A percentile compares a stretch with the other conserved stretches of the same genome.
phyloP scores from a whole-genome alignment of 2,329 filamentous ascomycete species.

The Fusarium burgessii region DNA sequence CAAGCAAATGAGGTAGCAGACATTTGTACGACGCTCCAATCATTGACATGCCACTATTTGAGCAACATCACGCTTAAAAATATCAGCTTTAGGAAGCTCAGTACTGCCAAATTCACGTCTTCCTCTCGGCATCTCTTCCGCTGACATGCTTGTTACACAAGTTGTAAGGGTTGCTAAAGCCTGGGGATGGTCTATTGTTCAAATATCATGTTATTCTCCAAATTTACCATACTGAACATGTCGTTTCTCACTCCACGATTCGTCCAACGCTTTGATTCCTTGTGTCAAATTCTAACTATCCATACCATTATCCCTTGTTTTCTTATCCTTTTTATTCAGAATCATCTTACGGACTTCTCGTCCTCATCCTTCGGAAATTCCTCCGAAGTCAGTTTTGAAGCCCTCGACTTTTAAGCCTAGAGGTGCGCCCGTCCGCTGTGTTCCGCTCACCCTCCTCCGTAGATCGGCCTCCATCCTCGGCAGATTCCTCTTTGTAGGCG shows the following conservation, averaged over 20 bases:
- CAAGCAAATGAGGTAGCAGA: slow-evolving; percentile 43
- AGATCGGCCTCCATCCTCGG: slow-evolving; percentile 35
- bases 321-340: not conserved
- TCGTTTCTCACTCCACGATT: slow-evolving; percentile 8
- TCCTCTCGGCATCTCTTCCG: slow-evolving; percentile 36
- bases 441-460: slow-evolving; percentile 30
- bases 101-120: slow-evolving; percentile 3
- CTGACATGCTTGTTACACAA: not conserved
- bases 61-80: slow-evolving; percentile 13
- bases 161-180: slow-evolving; percentile 1
- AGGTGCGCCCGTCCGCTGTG: slow-evolving; percentile 15
- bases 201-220: slow-evolving; percentile 3
- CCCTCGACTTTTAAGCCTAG: slow-evolving; percentile 7
- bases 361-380: slow-evolving; percentile 26
- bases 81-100: slow-evolving; percentile 24
- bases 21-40: slow-evolving; percentile 42
- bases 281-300: not conserved
- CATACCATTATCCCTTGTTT: slow-evolving; percentile 7
- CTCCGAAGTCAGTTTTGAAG: slow-evolving; percentile 26
- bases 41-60: slow-evolving; percentile 44
- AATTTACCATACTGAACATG: slow-evolving; percentile 7
- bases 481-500: slow-evolving; percentile 31
- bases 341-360: slow-evolving; percentile 17
- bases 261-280: not conserved
- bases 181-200: not conserved